Conservation (phyloP, 1,139 yeast genomes). For the Hansenula anomala region DNA sequence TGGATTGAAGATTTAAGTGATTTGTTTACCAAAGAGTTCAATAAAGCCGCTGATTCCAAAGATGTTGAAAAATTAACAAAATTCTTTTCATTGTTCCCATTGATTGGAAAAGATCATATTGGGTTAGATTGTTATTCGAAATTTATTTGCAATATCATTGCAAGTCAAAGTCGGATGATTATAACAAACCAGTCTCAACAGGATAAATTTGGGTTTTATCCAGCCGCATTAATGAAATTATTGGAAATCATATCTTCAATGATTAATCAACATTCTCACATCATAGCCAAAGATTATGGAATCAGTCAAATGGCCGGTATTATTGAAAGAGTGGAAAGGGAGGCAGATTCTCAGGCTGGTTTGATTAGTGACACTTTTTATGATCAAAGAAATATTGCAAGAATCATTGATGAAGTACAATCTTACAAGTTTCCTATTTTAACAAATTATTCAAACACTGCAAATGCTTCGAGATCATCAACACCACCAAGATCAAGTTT, state of each 20-base stretch:
- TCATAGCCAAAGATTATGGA: slow-evolving; percentile 72
- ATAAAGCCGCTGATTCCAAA: slow-evolving; percentile 59
- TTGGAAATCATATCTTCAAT: slow-evolving; percentile 85
- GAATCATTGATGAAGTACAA: slow-evolving; percentile 51
- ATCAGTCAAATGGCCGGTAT: slow-evolving; percentile 60
- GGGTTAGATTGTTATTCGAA: slow-evolving; percentile 81
- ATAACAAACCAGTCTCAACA: slow-evolving; percentile 36
- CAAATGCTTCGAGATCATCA: slow-evolving; percentile 5
- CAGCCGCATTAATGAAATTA: slow-evolving; percentile 66
- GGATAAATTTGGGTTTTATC: slow-evolving; percentile 42
- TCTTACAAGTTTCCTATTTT: slow-evolving; percentile 53
- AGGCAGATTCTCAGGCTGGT: slow-evolving; percentile 89
- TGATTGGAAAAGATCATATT: slow-evolving; percentile 63
- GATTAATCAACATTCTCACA: slow-evolving; percentile 78
- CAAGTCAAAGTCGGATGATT: slow-evolving; percentile 67
- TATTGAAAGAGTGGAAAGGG: slow-evolving; percentile 70
- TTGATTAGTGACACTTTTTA: slow-evolving; percentile 81
- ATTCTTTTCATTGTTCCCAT: slow-evolving; percentile 83
- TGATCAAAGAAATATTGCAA: slow-evolving; percentile 61
- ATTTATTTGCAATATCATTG: slow-evolving; percentile 81
- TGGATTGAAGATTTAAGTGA: slow-evolving; percentile 58
- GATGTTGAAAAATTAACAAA: slow-evolving; percentile 70
- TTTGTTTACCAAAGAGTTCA: slow-evolving; percentile 59
- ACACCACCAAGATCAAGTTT: slow-evolving; percentile 21
- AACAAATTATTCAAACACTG: slow-evolving; percentile 19